A percentile compares a stretch with the other conserved stretches of the same genome.
Conservation (phyloP, 2,329 filamentous ascomycete species). For the Fusarium pseudonygamai region DNA sequence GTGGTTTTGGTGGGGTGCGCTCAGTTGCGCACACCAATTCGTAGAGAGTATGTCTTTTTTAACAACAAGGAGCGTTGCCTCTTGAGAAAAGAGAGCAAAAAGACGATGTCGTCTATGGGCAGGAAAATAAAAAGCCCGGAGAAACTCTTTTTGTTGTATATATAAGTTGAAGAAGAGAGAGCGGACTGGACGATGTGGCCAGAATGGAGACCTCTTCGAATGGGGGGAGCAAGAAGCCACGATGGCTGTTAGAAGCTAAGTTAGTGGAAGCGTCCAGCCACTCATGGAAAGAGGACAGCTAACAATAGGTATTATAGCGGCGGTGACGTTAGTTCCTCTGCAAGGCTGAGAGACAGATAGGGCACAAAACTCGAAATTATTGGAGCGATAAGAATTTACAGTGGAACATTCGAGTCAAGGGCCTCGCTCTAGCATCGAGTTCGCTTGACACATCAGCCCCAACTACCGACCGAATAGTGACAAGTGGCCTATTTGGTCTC, state of each 20-base stretch:
- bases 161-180: conserved; percentile 33
- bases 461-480: not conserved
- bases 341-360: conserved; percentile 42
- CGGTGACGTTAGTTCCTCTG: conserved; percentile 38
- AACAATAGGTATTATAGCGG: conserved; percentile 34
- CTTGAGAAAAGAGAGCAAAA: conserved; percentile 13
- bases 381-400: conserved; percentile 33
- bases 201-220: conserved; percentile 41
- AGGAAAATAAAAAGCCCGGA: conserved; percentile 19
- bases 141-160: conserved; percentile 18
- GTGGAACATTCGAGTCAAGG: conserved; percentile 12
- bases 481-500: conserved; percentile 32
- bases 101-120: conserved; percentile 34
- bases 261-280: conserved; percentile 35
- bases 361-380: not conserved
- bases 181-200: conserved; percentile 48
- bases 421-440: conserved; percentile 20
- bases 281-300: conserved; percentile 50
- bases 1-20: conserved; percentile 40
- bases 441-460: conserved; percentile 29
- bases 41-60: conserved; percentile 16
- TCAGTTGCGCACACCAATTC: conserved; percentile 34
- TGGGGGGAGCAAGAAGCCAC: conserved; percentile 42
- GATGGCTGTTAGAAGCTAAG: conserved; percentile 40
- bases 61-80: conserved; percentile 22